These are phyloP conservation scores for Aspergillus clavatus DNA, from an alignment of 2,329 filamentous ascomycete species.

Conservation along the genomic window DNA sequence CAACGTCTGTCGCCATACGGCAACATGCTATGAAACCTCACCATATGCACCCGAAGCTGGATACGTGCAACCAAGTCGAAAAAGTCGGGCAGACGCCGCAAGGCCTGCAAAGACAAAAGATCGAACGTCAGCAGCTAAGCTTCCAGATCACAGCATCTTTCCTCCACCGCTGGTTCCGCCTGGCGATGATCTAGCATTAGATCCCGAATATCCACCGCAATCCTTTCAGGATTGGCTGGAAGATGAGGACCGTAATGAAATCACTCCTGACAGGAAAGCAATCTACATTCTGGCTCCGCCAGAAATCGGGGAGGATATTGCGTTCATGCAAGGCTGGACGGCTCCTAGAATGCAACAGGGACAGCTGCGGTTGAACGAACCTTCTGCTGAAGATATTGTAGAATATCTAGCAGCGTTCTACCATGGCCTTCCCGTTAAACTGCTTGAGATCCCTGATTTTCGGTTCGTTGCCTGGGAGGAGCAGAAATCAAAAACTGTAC, in stretches of 20 bases:
- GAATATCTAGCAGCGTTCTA: slow-evolving; percentile 51
- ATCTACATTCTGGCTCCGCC: slow-evolving; percentile 54
- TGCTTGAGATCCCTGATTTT: slow-evolving; percentile 35
- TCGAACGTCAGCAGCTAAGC: neutral
- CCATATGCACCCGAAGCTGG: slow-evolving; percentile 31
- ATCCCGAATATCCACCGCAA: slow-evolving; percentile 51
- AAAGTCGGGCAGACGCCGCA: slow-evolving; percentile 21
- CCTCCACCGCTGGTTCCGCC: slow-evolving; percentile 58
- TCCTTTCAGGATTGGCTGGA: slow-evolving; percentile 50
- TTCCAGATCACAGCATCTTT: slow-evolving; percentile 37
- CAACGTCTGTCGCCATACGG: slow-evolving; percentile 4
- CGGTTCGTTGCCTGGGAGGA: slow-evolving; percentile 49
- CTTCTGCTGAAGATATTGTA: slow-evolving; percentile 29
- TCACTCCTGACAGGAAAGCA: slow-evolving; percentile 44
- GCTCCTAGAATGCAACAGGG: slow-evolving; percentile 18
- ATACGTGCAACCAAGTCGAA: slow-evolving; percentile 26
- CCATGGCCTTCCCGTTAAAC: slow-evolving; percentile 49
- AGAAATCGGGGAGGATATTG: slow-evolving; percentile 31
- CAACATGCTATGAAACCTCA: slow-evolving; percentile 19
- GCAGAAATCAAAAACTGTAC: slow-evolving; percentile 6
- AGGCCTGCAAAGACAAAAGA: slow-evolving; percentile 1
- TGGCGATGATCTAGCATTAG: slow-evolving; percentile 53
- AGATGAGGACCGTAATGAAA: slow-evolving; percentile 45
- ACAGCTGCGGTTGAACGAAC: slow-evolving; percentile 1
- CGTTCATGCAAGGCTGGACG: slow-evolving; percentile 44